Evolutionary conservation across 495 filamentous ascomycete genomes (phyloP).

Genomic region (Parathielavia hyrcaniae): DNA sequence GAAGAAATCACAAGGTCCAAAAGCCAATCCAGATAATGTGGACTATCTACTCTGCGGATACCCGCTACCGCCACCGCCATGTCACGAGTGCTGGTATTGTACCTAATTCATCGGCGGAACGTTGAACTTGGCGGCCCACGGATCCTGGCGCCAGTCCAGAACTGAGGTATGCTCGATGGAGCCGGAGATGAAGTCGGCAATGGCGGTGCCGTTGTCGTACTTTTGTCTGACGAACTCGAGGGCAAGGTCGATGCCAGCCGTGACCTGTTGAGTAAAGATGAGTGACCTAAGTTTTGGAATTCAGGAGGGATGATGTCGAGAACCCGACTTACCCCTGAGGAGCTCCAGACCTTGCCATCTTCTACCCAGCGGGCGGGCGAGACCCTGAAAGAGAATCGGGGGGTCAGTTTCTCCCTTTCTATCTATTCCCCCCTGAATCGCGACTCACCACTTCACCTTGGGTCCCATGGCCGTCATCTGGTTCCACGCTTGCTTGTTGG

Average conservation of each 20-base stretch:
- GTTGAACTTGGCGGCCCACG: slow-evolving; percentile 10
- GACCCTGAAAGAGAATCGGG: slow-evolving; percentile 14
- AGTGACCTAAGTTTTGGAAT: not conserved
- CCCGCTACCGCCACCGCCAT: not conserved
- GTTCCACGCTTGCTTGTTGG: slow-evolving; percentile 54
- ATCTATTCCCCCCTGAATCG: not conserved
- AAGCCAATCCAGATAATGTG: no score
- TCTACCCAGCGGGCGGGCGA: slow-evolving; percentile 27
- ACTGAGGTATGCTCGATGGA: slow-evolving; percentile 13
- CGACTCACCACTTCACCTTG: slow-evolving; percentile 22
- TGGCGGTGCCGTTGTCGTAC: slow-evolving; percentile 21
- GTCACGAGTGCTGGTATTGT: not conserved
- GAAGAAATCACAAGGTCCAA: no score
- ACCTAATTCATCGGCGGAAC: slow-evolving; percentile 12
- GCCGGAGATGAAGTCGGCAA: slow-evolving; percentile 12
- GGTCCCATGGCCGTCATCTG: slow-evolving; percentile 18
- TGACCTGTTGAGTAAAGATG: slow-evolving; percentile 10
- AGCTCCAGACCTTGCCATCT: slow-evolving; percentile 30
- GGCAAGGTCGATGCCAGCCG: slow-evolving; percentile 19
- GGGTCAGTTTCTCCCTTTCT: not conserved
- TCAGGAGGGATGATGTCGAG: not conserved
- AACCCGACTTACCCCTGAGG: slow-evolving; percentile 18
- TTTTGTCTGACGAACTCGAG: slow-evolving; percentile 22
- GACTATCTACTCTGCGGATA: no score
- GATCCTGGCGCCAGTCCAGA: slow-evolving; percentile 21